These are phyloP conservation scores for Metschnikowia baotianmanensis DNA, from an alignment of 805 yeast species.

Conservation along the genomic window DNA sequence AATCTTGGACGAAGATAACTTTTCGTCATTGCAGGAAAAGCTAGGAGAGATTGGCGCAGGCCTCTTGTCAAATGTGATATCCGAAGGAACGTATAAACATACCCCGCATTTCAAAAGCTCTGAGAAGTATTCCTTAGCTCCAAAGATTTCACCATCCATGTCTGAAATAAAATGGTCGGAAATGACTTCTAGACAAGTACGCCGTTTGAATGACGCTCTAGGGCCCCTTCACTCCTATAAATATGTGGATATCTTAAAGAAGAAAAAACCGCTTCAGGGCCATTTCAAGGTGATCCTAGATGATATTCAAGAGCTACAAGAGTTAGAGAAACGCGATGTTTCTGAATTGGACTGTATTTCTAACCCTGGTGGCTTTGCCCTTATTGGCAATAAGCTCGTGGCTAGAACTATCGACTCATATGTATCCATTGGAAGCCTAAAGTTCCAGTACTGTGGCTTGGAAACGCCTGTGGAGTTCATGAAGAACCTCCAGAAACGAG, in stretches of 20 bases:
- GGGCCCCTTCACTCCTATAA: slow-evolving; percentile 55
- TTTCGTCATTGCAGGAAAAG: slow-evolving; percentile 42
- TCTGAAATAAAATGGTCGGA: slow-evolving; percentile 48
- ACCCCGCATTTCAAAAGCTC: slow-evolving; percentile 1
- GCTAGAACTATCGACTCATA: slow-evolving; percentile 46
- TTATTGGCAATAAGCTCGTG: slow-evolving; percentile 24
- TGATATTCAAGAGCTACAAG: slow-evolving; percentile 25
- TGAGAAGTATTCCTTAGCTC: slow-evolving; percentile 51
- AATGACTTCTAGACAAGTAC: slow-evolving; percentile 35
- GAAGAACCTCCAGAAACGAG: slow-evolving; percentile 43
- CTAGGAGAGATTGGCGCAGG: slow-evolving; percentile 64
- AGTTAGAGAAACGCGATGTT: neutral
- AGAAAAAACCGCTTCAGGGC: slow-evolving; percentile 27
- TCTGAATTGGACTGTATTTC: neutral
- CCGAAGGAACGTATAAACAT: slow-evolving; percentile 24
- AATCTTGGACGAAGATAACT: slow-evolving; percentile 45
- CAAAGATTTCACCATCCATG: slow-evolving; percentile 47
- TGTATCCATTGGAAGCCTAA: slow-evolving; percentile 38
- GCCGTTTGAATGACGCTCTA: slow-evolving; percentile 47
- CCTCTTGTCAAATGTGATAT: slow-evolving; percentile 47
- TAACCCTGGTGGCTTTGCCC: slow-evolving; percentile 24
- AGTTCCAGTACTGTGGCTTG: slow-evolving; percentile 52
- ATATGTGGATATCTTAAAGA: slow-evolving; percentile 33
- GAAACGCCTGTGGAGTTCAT: slow-evolving; percentile 49
- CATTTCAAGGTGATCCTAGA: slow-evolving; percentile 45